Evolutionary conservation across 2,329 filamentous ascomycete genomes (phyloP).

Genomic region (Blastomyces gilchristii): DNA sequence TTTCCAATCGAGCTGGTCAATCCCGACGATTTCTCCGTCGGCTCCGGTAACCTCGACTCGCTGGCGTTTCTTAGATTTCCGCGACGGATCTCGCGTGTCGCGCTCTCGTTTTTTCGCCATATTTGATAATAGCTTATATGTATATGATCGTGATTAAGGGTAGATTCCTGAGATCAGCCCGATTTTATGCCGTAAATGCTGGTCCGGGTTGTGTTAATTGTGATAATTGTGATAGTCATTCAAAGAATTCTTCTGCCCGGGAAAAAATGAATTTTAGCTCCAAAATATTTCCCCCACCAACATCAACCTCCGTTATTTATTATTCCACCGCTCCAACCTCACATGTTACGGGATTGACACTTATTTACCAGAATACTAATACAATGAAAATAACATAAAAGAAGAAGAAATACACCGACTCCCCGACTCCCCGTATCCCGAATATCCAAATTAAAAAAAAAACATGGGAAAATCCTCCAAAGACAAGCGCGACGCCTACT

Average conservation of each 20-base stretch:
- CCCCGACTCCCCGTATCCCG: slow-evolving; percentile 3
- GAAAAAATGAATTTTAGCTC: slow-evolving; percentile 2
- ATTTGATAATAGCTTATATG: slow-evolving; percentile 1
- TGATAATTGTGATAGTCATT: background rate
- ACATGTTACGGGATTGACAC: background rate
- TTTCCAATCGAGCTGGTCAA: slow-evolving; percentile 52
- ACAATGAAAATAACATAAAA: background rate
- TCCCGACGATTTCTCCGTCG: slow-evolving; percentile 23
- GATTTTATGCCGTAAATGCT: background rate
- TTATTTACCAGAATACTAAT: background rate
- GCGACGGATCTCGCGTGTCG: background rate
- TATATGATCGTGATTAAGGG: background rate
- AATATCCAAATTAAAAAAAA: no score
- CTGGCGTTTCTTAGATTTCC: slow-evolving; percentile 29
- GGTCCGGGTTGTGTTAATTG: background rate
- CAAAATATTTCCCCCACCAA: background rate
- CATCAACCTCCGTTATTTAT: background rate
- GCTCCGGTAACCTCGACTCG: slow-evolving; percentile 20
- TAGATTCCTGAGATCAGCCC: background rate
- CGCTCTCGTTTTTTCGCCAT: slow-evolving; percentile 27
- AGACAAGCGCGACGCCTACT: slow-evolving; percentile 97
- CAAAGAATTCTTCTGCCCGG: background rate
- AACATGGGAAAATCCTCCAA: slow-evolving; percentile 94
- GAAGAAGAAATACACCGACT: background rate
- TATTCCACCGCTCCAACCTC: background rate